Evolutionary conservation across 129 eudicot species (phyloP).

Genomic region (Pseudognaphalium luteoalbum): DNA sequence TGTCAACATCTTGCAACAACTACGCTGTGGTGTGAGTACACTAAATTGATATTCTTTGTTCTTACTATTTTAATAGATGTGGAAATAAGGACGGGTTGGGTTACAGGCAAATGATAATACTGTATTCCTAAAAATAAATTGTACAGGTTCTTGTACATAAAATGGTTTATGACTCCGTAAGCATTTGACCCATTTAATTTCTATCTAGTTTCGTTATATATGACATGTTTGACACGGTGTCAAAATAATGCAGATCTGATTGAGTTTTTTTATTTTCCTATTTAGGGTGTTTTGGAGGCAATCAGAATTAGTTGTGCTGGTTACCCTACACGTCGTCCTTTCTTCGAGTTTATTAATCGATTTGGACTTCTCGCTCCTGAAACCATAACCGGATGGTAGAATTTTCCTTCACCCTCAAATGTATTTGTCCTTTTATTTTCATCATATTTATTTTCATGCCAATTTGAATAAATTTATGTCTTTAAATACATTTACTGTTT

Average conservation of each 20-base stretch:
- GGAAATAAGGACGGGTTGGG: slow-evolving; percentile 17
- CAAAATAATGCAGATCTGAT: not conserved
- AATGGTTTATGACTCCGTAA: slow-evolving; percentile 3
- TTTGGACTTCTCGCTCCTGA: slow-evolving; percentile 97
- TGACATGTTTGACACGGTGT: not conserved
- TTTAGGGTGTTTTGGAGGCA: slow-evolving; percentile 98
- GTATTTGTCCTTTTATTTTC: slow-evolving; percentile 16
- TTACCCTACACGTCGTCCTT: slow-evolving; percentile 96
- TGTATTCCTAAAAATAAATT: too few relatives aligned
- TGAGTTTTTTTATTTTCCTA: not conserved
- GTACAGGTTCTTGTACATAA: too few relatives aligned
- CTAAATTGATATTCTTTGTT: not conserved
- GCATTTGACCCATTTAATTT: not conserved
- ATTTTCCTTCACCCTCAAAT: slow-evolving; percentile 31
- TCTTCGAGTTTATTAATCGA: slow-evolving; percentile 92
- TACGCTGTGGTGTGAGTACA: slow-evolving; percentile 97
- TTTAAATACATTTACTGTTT: slow-evolving; percentile 21
- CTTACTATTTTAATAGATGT: slow-evolving; percentile 1
- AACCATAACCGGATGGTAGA: slow-evolving; percentile 69
- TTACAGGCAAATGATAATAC: slow-evolving; percentile 5
- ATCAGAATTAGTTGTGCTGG: slow-evolving; percentile 99
- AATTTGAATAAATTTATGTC: slow-evolving; percentile 1
- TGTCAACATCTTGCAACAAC: slow-evolving; percentile 82
- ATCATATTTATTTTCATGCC: not conserved
- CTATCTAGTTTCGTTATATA: not conserved